A percentile compares a stretch with the other conserved stretches of the same genome.
phyloP scores from a whole-genome alignment of 1,284 basidiomycete genomes.

The Cutaneotrichosporon sp. region DNA sequence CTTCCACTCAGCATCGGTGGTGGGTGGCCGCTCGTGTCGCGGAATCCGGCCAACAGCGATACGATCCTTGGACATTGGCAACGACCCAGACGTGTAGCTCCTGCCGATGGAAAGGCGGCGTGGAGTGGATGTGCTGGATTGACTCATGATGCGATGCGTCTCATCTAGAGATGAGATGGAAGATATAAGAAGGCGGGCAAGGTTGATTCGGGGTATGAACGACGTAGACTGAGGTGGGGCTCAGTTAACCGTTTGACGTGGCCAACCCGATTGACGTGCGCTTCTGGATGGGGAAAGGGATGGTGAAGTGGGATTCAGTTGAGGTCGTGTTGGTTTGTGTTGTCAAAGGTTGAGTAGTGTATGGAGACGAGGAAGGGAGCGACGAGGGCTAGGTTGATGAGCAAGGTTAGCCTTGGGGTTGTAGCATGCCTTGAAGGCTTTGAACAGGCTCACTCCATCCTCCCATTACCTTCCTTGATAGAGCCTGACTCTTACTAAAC shows the following conservation, averaged over 20 bases:
- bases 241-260: background rate
- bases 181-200: background rate
- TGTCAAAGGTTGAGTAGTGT: too few species aligned
- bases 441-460: too few species aligned
- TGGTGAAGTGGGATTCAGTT: too few species aligned
- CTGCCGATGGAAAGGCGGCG: background rate
- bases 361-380: too few species aligned
- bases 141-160: conserved; percentile 2
- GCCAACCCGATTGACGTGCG: too few species aligned
- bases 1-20: conserved; percentile 29
- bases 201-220: background rate
- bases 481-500: too few species aligned
- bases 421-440: too few species aligned
- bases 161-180: background rate
- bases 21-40: conserved; percentile 17
- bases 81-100: background rate
- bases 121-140: background rate
- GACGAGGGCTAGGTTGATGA: too few species aligned
- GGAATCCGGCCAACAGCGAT: background rate
- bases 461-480: too few species aligned
- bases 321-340: too few species aligned
- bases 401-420: too few species aligned
- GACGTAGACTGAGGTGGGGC: background rate
- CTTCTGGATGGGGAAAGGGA: background rate
- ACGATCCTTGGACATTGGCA: background rate